phyloP scores from a whole-genome alignment of 306 rosid genomes.

The Cercis canadensis region DNA sequence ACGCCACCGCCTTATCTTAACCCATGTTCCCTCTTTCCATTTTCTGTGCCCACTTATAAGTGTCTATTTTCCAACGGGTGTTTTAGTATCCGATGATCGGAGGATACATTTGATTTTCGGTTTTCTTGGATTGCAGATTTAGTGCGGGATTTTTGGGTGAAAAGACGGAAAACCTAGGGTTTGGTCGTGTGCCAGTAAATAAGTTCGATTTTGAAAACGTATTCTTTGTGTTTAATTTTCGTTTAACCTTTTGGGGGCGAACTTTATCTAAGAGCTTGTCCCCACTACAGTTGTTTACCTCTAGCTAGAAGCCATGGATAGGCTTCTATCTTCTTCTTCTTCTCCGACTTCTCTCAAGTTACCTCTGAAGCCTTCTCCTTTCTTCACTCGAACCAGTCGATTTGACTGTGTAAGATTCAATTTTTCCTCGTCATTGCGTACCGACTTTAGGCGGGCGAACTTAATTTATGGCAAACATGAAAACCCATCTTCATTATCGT shows the following conservation, averaged over 20 bases:
- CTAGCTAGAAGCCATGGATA: slow-evolving; percentile 69
- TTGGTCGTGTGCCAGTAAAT: no score
- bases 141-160: no score
- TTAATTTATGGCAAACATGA: slow-evolving; percentile 48
- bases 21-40: no score
- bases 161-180: no score
- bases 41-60: no score
- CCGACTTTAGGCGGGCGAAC: slow-evolving; percentile 30
- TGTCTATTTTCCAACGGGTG: no score
- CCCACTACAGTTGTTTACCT: slow-evolving; percentile 32
- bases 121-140: no score
- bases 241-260: slow-evolving; percentile 7
- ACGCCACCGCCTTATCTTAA: no score
- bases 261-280: slow-evolving; percentile 45
- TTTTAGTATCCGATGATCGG: no score
- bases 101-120: no score
- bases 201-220: no score
- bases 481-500: slow-evolving; percentile 46
- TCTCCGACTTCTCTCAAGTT: slow-evolving; percentile 52
- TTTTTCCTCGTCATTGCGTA: slow-evolving; percentile 39
- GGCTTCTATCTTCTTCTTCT: slow-evolving; percentile 80
- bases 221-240: slow-evolving; percentile 22
- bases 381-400: slow-evolving; percentile 41
- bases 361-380: slow-evolving; percentile 35
- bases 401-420: slow-evolving; percentile 48